These are phyloP conservation scores for Bullera alba DNA, from an alignment of 768 basidiomycete genomes.

Conservation along the genomic window DNA sequence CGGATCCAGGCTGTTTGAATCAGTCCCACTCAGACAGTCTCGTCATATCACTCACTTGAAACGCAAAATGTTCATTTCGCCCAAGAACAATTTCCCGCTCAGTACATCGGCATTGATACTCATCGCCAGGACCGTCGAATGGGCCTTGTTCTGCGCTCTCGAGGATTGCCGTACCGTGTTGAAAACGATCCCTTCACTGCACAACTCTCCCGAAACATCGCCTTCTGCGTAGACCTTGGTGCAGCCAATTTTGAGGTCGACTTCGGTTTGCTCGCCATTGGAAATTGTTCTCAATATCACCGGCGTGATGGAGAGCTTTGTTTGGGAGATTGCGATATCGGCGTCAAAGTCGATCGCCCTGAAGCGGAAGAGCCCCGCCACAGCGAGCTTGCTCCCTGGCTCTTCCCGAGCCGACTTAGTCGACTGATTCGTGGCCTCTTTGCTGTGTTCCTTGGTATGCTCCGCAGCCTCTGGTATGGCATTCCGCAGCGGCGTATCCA, in stretches of 20 bases:
- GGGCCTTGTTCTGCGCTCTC: constrained; percentile 9
- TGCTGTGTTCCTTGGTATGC: too few species aligned
- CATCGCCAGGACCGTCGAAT: constrained; percentile 33
- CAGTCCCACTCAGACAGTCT: not conserved
- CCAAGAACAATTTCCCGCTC: constrained; percentile 24
- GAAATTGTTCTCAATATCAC: constrained; percentile 62
- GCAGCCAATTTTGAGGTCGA: constrained; percentile 59
- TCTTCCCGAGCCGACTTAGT: constrained; percentile 5
- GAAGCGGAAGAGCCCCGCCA: constrained; percentile 61
- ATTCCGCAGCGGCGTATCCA: constrained; percentile 34
- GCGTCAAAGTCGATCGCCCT: constrained; percentile 66
- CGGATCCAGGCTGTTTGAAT: constrained; percentile 25
- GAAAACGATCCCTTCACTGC: constrained; percentile 27
- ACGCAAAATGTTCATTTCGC: constrained; percentile 29
- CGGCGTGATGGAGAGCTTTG: constrained; percentile 61
- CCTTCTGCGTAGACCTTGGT: constrained; percentile 52
- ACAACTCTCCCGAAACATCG: constrained; percentile 37
- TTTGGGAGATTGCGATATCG: constrained; percentile 72
- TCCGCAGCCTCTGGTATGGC: constrained; percentile 10
- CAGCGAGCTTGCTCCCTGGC: constrained; percentile 49
- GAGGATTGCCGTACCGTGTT: constrained; percentile 27
- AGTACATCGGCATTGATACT: constrained; percentile 27
- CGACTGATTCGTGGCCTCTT: not conserved
- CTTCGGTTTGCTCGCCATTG: constrained; percentile 56
- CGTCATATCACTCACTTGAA: constrained; percentile 25